Evolutionary conservation across 352 stramenopile genomes (phyloP).

Genomic region (Aphanomyces invadans): DNA sequence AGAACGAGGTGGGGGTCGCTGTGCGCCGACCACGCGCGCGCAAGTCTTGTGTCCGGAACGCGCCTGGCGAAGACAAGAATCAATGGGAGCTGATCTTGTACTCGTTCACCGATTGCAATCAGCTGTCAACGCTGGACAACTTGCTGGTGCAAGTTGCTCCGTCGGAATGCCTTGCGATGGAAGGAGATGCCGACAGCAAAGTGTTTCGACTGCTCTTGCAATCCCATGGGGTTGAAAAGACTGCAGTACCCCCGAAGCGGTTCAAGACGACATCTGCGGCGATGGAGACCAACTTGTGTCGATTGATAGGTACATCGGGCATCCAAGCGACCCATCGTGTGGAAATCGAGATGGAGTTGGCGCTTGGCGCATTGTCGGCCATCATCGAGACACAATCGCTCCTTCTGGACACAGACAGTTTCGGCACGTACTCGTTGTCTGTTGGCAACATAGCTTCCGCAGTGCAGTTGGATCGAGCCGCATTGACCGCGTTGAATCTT

Average conservation of each 20-base stretch:
- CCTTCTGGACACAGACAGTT: conserved; percentile 57
- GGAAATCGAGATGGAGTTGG: conserved; percentile 60
- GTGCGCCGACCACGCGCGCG: conserved; percentile 57
- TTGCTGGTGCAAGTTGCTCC: conserved; percentile 73
- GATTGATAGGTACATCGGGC: conserved; percentile 45
- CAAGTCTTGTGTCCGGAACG: conserved; percentile 68
- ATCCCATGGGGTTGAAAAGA: conserved; percentile 44
- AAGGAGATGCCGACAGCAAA: conserved; percentile 50
- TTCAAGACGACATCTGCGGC: conserved; percentile 40
- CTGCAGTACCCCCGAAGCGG: conserved; percentile 62
- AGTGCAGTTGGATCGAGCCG: conserved; percentile 90
- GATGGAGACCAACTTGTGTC: conserved; percentile 56
- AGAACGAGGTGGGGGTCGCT: conserved; percentile 77
- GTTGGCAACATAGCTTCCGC: conserved; percentile 69
- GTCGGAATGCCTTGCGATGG: conserved; percentile 60
- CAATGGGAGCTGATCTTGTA: conserved; percentile 75
- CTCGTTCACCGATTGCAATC: conserved; percentile 76
- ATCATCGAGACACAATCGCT: conserved; percentile 60
- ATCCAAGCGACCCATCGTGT: conserved; percentile 49
- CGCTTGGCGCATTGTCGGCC: conserved; percentile 55
- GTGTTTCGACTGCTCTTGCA: conserved; percentile 70
- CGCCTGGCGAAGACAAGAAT: conserved; percentile 67
- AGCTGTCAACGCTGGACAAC: conserved; percentile 76
- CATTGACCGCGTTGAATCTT: conserved; percentile 89
- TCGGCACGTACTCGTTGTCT: conserved; percentile 60